Conservation (phyloP, 805 yeast genomes). For the Wickerhamiella dianesei region DNA sequence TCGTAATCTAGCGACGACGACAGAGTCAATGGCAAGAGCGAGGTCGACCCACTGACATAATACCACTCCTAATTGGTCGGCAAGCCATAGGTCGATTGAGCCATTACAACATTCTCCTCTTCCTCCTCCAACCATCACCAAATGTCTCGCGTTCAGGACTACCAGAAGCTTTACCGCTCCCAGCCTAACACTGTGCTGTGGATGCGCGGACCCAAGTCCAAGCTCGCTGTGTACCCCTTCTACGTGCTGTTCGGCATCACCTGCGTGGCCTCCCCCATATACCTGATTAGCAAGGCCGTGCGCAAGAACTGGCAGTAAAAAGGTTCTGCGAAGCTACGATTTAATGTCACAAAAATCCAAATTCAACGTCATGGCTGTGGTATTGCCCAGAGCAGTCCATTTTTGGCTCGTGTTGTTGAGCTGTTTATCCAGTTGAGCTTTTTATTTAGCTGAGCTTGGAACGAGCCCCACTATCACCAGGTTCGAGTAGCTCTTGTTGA, state of each 20-base stretch:
- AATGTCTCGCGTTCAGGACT: constrained; percentile 19
- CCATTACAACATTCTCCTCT: neutral
- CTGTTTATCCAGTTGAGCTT: no score
- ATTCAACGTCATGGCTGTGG: no score
- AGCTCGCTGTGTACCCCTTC: constrained; percentile 63
- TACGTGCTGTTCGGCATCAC: constrained; percentile 58
- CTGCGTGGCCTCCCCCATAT: constrained; percentile 47
- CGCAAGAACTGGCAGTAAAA: neutral
- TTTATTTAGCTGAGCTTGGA: no score
- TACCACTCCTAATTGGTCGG: neutral
- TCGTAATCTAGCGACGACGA: neutral
- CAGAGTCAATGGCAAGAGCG: no score
- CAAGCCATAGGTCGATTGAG: neutral
- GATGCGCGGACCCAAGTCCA: constrained; percentile 49
- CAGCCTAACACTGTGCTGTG: constrained; percentile 25
- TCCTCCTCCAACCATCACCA: neutral
- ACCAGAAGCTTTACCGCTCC: constrained; percentile 28
- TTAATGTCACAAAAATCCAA: neutral
- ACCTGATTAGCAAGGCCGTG: constrained; percentile 22
- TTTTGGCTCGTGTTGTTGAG: no score
- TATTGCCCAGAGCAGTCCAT: no score
- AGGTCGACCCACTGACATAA: neutral
- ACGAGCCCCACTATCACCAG: no score
- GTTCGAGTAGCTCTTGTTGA: no score
- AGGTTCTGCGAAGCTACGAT: neutral